Evolutionary conservation across 2,329 filamentous ascomycete species (phyloP).

Genomic region (Bipolaris zeicola): DNA sequence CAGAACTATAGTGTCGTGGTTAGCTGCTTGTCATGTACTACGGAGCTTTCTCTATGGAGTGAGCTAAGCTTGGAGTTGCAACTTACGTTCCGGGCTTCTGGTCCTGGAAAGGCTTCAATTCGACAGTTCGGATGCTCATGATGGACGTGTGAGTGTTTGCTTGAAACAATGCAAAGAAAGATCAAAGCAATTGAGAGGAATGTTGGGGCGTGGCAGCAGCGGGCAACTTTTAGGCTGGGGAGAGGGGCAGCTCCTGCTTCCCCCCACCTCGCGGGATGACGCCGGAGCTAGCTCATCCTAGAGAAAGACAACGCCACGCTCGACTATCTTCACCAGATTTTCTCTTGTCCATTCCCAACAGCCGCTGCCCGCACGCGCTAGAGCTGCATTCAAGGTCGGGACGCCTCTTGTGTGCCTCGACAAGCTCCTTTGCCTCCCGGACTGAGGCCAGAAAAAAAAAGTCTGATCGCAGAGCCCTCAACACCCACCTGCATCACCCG

Average conservation of each 20-base stretch:
- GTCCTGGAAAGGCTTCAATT: constrained; percentile 85
- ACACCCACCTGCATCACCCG: constrained; percentile 1
- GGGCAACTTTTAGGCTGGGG: constrained; percentile 36
- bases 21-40: constrained; percentile 28
- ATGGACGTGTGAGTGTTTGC: constrained; percentile 23
- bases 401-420: not conserved
- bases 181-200: constrained; percentile 29
- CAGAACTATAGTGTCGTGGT: constrained; percentile 67
- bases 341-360: constrained; percentile 20
- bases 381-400: constrained; percentile 4
- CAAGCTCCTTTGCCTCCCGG: not conserved
- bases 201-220: constrained; percentile 16
- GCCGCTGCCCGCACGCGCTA: constrained; percentile 5
- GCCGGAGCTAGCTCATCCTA: constrained; percentile 29
- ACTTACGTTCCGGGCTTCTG: constrained; percentile 99
- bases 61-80: not conserved
- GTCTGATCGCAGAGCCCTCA: not conserved
- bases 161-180: constrained; percentile 29
- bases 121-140: constrained; percentile 77
- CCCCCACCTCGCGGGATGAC: constrained; percentile 38
- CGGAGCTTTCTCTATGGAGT: constrained; percentile 7
- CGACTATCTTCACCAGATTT: constrained; percentile 10
- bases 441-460: not conserved
- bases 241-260: constrained; percentile 30
- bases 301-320: constrained; percentile 17